Percentiles rank a stretch among this genome's conserved stretches.
Evolutionary conservation across 306 rosid species (phyloP).

Genomic region (Quercus glauca): DNA sequence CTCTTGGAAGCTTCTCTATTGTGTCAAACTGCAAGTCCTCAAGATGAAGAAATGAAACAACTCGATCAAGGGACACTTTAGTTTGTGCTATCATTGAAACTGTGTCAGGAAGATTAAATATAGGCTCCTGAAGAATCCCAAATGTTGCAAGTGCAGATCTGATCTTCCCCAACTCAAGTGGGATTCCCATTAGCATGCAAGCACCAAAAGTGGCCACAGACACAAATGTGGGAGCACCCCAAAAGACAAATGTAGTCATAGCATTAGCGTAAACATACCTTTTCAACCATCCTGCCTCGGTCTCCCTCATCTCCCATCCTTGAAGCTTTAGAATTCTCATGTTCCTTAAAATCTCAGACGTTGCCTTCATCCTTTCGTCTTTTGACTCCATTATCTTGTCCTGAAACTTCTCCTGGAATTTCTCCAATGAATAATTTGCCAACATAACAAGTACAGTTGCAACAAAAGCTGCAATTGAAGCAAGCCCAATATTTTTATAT

Average conservation of each 20-base stretch:
- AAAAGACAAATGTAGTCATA: slow-evolving; percentile 15
- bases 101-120: slow-evolving; percentile 24
- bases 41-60: slow-evolving; percentile 25
- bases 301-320: slow-evolving; percentile 41
- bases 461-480: slow-evolving; percentile 24
- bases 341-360: slow-evolving; percentile 37
- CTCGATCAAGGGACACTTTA: slow-evolving; percentile 34
- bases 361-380: slow-evolving; percentile 34
- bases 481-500: slow-evolving; percentile 26
- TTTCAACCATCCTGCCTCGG: slow-evolving; percentile 26
- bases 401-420: slow-evolving; percentile 26
- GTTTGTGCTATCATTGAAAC: slow-evolving; percentile 26
- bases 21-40: slow-evolving; percentile 6
- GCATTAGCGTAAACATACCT: neutral
- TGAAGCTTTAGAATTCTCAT: slow-evolving; percentile 42
- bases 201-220: slow-evolving; percentile 33
- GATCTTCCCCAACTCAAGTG: slow-evolving; percentile 37
- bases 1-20: slow-evolving; percentile 17
- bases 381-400: slow-evolving; percentile 37
- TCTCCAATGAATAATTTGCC: slow-evolving; percentile 31
- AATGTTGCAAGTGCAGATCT: slow-evolving; percentile 36
- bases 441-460: slow-evolving; percentile 26
- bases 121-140: slow-evolving; percentile 26
- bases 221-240: slow-evolving; percentile 32
- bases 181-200: slow-evolving; percentile 25